phyloP scores from a whole-genome alignment of 352 stramenopile genomes.

The Pythium folliculosum region DNA sequence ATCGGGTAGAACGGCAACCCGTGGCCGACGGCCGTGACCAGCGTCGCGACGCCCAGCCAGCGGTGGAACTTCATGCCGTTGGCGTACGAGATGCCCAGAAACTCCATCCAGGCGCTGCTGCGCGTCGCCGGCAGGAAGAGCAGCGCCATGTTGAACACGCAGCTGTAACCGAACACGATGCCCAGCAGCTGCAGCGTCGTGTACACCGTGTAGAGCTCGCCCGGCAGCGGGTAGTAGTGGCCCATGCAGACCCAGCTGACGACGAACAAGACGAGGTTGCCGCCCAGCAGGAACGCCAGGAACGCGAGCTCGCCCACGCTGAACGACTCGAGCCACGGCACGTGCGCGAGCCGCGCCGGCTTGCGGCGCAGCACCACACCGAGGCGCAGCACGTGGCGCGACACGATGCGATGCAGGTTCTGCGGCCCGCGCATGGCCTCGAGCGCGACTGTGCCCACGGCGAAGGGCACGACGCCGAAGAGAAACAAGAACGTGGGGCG shows the following conservation, averaged over 20 bases:
- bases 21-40: conserved; percentile 35
- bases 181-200: conserved; percentile 49
- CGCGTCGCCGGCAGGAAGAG: conserved; percentile 41
- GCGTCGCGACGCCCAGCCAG: conserved; percentile 36
- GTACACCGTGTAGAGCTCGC: conserved; percentile 41
- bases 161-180: conserved; percentile 51
- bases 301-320: conserved; percentile 74
- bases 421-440: conserved; percentile 29
- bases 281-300: conserved; percentile 38
- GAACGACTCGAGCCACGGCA: conserved; percentile 27
- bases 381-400: conserved; percentile 36
- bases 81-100: conserved; percentile 43
- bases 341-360: conserved; percentile 26
- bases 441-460: conserved; percentile 24
- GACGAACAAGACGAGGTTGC: conserved; percentile 61
- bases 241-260: conserved; percentile 39
- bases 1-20: conserved; percentile 40
- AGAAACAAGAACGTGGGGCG: conserved; percentile 56
- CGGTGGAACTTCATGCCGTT: conserved; percentile 50
- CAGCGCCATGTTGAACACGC: conserved; percentile 79
- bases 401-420: conserved; percentile 41
- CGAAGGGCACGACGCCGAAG: conserved; percentile 45
- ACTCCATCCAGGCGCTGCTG: conserved; percentile 45
- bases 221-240: conserved; percentile 18
- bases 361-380: conserved; percentile 51